These are phyloP conservation scores for Teratosphaeriaceae sp. DNA, from an alignment of 2,329 filamentous ascomycete genomes.

Conservation along the genomic window DNA sequence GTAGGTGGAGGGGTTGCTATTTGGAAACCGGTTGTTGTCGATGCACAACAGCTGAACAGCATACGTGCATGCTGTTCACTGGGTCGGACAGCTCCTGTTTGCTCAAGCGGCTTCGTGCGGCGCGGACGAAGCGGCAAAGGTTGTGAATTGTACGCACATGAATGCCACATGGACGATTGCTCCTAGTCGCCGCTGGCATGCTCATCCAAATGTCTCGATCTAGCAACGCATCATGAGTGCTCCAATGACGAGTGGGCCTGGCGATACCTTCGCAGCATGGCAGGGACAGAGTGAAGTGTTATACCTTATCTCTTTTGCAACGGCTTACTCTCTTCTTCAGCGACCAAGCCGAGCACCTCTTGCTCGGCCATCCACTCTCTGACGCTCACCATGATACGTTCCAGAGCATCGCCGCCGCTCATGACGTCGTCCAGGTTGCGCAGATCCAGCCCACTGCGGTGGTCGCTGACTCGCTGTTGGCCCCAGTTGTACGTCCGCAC, in stretches of 20 bases:
- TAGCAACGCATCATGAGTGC: neutral
- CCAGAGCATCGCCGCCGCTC: conserved; percentile 64
- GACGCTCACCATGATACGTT: conserved; percentile 71
- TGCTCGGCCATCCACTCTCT: conserved; percentile 66
- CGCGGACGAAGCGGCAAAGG: neutral
- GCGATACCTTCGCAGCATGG: neutral
- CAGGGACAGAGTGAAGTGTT: too few relatives aligned
- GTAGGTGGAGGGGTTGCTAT: too few relatives aligned
- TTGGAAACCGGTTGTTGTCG: too few relatives aligned
- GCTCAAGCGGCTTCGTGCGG: too few relatives aligned
- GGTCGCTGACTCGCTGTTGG: conserved; percentile 80
- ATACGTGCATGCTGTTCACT: too few relatives aligned
- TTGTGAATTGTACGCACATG: neutral
- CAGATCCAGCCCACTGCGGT: conserved; percentile 71
- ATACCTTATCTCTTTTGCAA: neutral
- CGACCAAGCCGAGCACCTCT: conserved; percentile 61
- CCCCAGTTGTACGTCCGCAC: conserved; percentile 83
- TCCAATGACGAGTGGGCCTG: neutral
- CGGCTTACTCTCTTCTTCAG: conserved; percentile 19
- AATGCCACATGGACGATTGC: too few relatives aligned
- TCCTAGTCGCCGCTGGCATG: neutral
- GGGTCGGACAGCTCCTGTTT: too few relatives aligned
- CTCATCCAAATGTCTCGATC: neutral
- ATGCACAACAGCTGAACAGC: too few relatives aligned
- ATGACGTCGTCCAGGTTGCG: conserved; percentile 78